Evolutionary conservation across 2,329 filamentous ascomycete species (phyloP).

Genomic region (Stromatinia cepivora): DNA sequence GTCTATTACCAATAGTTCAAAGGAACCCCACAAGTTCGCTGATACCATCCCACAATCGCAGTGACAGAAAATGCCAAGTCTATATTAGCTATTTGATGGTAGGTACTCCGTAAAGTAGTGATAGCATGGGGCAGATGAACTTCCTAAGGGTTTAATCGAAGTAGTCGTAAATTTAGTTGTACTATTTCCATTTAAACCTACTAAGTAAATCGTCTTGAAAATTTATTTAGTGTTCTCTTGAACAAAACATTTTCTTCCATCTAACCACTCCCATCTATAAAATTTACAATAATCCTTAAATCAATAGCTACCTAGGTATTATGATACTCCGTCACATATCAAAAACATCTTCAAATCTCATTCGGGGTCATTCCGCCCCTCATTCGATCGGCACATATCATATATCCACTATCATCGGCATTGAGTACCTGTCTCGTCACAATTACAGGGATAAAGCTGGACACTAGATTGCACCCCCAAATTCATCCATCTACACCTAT

Average conservation of each 20-base stretch:
- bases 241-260: too few species aligned
- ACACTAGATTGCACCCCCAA: background rate
- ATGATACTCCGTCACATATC: background rate
- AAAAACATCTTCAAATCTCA: background rate
- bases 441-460: background rate
- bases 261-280: too few species aligned
- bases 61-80: background rate
- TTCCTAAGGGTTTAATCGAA: background rate
- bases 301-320: too few species aligned
- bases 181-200: background rate
- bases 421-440: slow-evolving; percentile 19
- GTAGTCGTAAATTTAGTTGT: background rate
- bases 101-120: too few species aligned
- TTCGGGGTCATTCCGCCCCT: background rate
- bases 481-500: background rate
- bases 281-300: too few species aligned
- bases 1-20: background rate
- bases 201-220: too few species aligned
- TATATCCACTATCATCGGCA: slow-evolving; percentile 13
- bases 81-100: background rate
- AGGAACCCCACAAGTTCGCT: background rate
- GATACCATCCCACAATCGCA: background rate
- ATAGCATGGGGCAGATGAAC: background rate
- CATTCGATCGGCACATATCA: slow-evolving; percentile 6
- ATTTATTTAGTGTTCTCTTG: too few species aligned